Evolutionary conservation across 2,329 filamentous ascomycete species (phyloP).

Genomic region (Cladobotryum protrusum): DNA sequence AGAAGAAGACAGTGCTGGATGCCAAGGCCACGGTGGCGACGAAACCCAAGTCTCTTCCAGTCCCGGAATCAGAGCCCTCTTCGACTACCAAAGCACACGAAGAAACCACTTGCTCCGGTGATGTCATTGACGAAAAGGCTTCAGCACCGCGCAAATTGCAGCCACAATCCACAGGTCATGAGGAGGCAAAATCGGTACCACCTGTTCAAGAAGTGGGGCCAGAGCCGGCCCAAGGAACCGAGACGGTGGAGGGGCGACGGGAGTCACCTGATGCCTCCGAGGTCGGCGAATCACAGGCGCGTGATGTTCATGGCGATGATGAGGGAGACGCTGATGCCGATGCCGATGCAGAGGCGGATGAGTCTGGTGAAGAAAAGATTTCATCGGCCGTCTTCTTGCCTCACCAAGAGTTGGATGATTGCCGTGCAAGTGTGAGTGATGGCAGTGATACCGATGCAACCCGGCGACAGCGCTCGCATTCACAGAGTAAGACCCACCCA

Average conservation of each 20-base stretch:
- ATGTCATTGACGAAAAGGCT: conserved; percentile 3
- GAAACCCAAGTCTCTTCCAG: conserved; percentile 5
- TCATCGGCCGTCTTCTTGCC: conserved; percentile 80
- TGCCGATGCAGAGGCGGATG: conserved; percentile 39
- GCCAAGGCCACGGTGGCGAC: neutral
- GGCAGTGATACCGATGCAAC: conserved; percentile 35
- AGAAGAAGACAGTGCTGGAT: neutral
- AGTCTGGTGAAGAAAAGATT: conserved; percentile 76
- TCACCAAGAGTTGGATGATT: conserved; percentile 53
- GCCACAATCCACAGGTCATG: conserved; percentile 16
- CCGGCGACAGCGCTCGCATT: conserved; percentile 40
- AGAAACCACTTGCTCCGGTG: conserved; percentile 1
- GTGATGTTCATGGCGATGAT: neutral
- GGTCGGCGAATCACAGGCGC: conserved; percentile 27
- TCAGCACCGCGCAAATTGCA: conserved; percentile 14
- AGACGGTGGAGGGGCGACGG: conserved; percentile 27
- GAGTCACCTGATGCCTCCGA: conserved; percentile 35
- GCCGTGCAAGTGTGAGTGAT: conserved; percentile 24
- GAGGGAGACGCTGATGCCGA: conserved; percentile 15
- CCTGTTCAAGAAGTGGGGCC: conserved; percentile 19
- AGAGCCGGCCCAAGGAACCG: conserved; percentile 17
- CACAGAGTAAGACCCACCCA: conserved; percentile 35
- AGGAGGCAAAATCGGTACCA: conserved; percentile 15
- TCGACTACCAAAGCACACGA: neutral
- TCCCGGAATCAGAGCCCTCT: neutral